Conservation (phyloP, 257 asterid genomes). For the Voacanga thouarsii region DNA sequence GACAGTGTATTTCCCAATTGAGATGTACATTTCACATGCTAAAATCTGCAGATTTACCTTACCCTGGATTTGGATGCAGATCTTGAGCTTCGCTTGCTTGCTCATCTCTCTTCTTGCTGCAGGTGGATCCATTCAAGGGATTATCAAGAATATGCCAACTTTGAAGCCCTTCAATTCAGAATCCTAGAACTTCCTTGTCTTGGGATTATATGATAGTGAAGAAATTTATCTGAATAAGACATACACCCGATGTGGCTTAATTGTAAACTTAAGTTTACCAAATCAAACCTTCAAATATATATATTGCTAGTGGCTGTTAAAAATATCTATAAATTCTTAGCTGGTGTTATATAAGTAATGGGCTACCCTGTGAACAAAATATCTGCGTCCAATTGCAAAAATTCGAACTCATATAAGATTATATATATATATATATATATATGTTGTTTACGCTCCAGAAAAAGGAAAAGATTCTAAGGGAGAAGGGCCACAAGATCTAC, state of each 20-base stretch:
- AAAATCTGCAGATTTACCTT: slow-evolving; percentile 33
- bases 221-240: not conserved
- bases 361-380: not conserved
- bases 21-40: slow-evolving; percentile 47
- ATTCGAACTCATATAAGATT: not conserved
- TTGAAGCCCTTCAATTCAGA: slow-evolving; percentile 37
- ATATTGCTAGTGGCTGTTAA: not conserved
- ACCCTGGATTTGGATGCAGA: slow-evolving; percentile 46
- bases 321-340: not conserved
- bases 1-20: slow-evolving; percentile 57
- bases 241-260: not conserved
- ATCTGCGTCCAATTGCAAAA: not conserved
- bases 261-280: not conserved
- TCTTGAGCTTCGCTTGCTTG: slow-evolving; percentile 43
- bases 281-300: not conserved
- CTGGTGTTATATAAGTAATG: not conserved
- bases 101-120: slow-evolving; percentile 54
- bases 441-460: no score
- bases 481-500: no score
- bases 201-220: not conserved
- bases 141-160: slow-evolving; percentile 28
- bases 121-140: slow-evolving; percentile 60
- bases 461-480: not conserved
- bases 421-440: no score
- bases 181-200: slow-evolving; percentile 25